These are phyloP conservation scores for Monosporozyma aerobia DNA, from an alignment of 805 yeast species.

Conservation along the genomic window DNA sequence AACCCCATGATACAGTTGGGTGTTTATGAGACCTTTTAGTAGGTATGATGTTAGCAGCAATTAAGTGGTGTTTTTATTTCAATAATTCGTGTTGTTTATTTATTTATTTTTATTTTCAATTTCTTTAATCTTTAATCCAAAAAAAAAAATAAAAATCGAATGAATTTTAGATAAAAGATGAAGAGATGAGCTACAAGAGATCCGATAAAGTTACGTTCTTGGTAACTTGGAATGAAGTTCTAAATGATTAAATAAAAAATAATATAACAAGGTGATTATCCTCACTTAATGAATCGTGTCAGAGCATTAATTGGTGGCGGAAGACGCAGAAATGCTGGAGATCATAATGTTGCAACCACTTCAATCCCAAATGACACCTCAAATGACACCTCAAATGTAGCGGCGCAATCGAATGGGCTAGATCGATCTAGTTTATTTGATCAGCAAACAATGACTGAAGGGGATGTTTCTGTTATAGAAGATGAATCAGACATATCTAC, in stretches of 20 bases:
- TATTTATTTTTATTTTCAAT: not conserved
- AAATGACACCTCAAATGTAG: conserved; percentile 15
- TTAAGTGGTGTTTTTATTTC: not conserved
- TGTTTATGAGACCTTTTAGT: not conserved
- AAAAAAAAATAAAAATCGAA: not conserved
- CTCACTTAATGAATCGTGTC: conserved; percentile 11
- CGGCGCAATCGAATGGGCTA: not conserved
- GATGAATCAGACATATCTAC: not conserved
- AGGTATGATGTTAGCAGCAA: not conserved
- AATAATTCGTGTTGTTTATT: not conserved
- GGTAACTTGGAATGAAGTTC: not conserved
- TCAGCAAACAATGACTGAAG: not conserved
- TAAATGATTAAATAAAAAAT: not conserved
- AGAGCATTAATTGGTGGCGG: conserved; percentile 8
- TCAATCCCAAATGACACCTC: conserved; percentile 11
- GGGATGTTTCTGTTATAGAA: not conserved
- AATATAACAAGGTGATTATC: not conserved
- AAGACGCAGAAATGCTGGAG: not conserved
- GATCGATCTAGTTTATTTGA: not conserved
- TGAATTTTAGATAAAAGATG: not conserved
- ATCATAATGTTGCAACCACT: not conserved
- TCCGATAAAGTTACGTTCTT: not conserved
- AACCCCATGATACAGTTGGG: conserved; percentile 10
- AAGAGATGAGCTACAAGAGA: not conserved
- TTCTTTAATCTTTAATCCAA: not conserved